Percentiles rank a stretch among this genome's conserved stretches.
Evolutionary conservation across 1,284 basidiomycete genomes (phyloP).

Genomic region (Puccinia horiana): DNA sequence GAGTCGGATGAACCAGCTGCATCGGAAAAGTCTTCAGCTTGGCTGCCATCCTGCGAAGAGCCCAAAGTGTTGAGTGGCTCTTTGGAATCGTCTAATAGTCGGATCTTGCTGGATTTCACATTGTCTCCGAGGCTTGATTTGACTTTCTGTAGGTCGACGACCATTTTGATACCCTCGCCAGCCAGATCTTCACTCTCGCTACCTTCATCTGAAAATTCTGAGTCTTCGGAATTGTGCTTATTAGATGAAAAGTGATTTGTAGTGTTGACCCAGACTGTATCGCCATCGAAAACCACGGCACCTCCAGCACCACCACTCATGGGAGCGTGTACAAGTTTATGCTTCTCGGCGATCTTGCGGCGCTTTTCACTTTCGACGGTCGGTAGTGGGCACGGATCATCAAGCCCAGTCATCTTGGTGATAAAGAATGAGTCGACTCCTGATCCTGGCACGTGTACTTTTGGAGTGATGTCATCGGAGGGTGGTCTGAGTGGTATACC

Average conservation of each 20-base stretch:
- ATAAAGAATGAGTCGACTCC: constrained; percentile 69
- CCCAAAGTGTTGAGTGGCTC: constrained; percentile 63
- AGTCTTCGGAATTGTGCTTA: constrained; percentile 54
- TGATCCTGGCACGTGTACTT: constrained; percentile 89
- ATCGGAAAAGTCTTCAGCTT: constrained; percentile 37
- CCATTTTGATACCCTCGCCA: constrained; percentile 95
- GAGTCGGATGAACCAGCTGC: constrained; percentile 49
- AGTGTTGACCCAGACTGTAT: constrained; percentile 96
- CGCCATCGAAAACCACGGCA: constrained; percentile 96
- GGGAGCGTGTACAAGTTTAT: constrained; percentile 91
- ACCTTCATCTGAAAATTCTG: constrained; percentile 64
- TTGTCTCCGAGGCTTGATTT: constrained; percentile 77
- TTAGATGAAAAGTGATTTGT: constrained; percentile 83
- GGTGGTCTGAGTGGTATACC: constrained; percentile 75
- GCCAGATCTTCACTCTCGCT: constrained; percentile 57
- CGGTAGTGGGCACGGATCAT: constrained; percentile 92
- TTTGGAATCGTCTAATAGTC: constrained; percentile 79
- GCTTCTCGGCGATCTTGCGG: constrained; percentile 90
- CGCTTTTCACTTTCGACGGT: constrained; percentile 88
- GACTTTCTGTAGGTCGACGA: constrained; percentile 91
- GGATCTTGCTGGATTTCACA: constrained; percentile 77
- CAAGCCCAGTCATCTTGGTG: constrained; percentile 72
- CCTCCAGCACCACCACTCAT: constrained; percentile 80
- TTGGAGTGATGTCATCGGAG: constrained; percentile 68
- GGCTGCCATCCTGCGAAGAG: constrained; percentile 52